Conservation (phyloP, 495 filamentous ascomycete genomes). For the Choiromyces venosus region DNA sequence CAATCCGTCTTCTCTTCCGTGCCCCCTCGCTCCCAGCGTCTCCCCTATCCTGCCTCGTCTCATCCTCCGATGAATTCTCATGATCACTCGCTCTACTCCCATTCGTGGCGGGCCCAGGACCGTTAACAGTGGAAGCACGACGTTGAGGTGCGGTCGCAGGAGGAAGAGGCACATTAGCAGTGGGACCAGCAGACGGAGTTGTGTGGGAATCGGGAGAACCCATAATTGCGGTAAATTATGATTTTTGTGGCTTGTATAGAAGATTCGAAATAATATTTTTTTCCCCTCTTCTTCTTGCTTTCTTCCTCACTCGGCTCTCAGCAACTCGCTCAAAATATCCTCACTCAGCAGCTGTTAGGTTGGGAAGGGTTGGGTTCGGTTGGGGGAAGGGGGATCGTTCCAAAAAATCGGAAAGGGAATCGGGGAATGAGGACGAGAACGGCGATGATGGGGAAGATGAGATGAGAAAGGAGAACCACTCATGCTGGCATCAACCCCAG, state of each 20-base stretch:
- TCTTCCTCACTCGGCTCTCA: no score
- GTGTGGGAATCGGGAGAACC: conserved; percentile 27
- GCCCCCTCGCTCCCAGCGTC: conserved; percentile 34
- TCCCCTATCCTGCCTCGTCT: conserved; percentile 28
- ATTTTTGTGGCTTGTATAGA: no score
- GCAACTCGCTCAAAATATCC: no score
- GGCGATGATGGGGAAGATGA: conserved; percentile 16
- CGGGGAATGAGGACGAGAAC: conserved; percentile 20
- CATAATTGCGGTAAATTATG: conserved; percentile 19
- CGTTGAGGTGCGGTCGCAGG: conserved; percentile 19
- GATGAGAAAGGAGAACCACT: conserved; percentile 25
- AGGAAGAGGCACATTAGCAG: conserved; percentile 16
- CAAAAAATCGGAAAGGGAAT: no score
- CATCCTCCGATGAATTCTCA: conserved; percentile 36
- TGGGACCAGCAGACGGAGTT: no score
- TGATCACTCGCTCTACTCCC: conserved; percentile 28
- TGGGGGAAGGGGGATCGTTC: no score
- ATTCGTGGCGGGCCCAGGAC: conserved; percentile 27
- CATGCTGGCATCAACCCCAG: no score
- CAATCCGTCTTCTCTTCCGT: conserved; percentile 37
- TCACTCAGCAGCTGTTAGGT: no score
- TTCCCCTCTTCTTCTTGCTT: no score
- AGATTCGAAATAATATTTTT: no score
- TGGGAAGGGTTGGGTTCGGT: no score
- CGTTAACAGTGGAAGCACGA: conserved; percentile 23